Percentiles rank a stretch among this genome's conserved stretches.
Evolutionary conservation across 2,329 filamentous ascomycete genomes (phyloP).

Genomic region (Dactylellina parvicollis): DNA sequence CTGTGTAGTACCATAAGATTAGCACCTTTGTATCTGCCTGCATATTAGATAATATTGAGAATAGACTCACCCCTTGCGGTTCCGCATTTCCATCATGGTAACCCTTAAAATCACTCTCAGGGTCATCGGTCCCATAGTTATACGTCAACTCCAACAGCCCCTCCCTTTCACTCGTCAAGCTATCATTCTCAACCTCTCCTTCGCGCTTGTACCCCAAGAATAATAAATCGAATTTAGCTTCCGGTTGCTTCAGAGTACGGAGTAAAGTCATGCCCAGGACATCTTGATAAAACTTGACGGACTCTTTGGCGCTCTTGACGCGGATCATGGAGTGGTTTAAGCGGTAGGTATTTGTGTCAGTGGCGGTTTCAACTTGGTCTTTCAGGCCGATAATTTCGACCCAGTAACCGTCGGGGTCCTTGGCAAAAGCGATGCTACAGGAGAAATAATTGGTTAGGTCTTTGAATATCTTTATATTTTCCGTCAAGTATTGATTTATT

Average conservation of each 20-base stretch:
- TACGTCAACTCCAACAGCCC: slow-evolving; percentile 75
- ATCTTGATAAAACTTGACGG: slow-evolving; percentile 83
- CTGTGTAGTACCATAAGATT: not conserved
- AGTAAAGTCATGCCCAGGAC: slow-evolving; percentile 87
- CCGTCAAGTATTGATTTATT: not conserved
- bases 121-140: slow-evolving; percentile 81
- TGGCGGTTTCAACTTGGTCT: slow-evolving; percentile 76
- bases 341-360: slow-evolving; percentile 79
- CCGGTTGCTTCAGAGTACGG: slow-evolving; percentile 75
- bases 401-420: slow-evolving; percentile 90
- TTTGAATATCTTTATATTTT: not conserved
- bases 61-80: slow-evolving; percentile 82
- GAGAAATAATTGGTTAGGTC: not conserved
- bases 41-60: not conserved
- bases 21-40: not conserved
- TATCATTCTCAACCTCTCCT: slow-evolving; percentile 67
- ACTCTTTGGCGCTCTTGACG: slow-evolving; percentile 81
- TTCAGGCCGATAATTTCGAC: slow-evolving; percentile 82
- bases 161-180: slow-evolving; percentile 74
- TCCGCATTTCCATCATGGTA: slow-evolving; percentile 94
- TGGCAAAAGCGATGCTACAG: slow-evolving; percentile 78
- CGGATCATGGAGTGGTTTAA: slow-evolving; percentile 95
- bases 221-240: slow-evolving; percentile 85
- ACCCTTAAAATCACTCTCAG: slow-evolving; percentile 74
- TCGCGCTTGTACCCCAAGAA: slow-evolving; percentile 81